Base-by-base conservation (phyloP, 2,329 filamentous ascomycete species). In the Colletotrichum truncatum region DNA sequence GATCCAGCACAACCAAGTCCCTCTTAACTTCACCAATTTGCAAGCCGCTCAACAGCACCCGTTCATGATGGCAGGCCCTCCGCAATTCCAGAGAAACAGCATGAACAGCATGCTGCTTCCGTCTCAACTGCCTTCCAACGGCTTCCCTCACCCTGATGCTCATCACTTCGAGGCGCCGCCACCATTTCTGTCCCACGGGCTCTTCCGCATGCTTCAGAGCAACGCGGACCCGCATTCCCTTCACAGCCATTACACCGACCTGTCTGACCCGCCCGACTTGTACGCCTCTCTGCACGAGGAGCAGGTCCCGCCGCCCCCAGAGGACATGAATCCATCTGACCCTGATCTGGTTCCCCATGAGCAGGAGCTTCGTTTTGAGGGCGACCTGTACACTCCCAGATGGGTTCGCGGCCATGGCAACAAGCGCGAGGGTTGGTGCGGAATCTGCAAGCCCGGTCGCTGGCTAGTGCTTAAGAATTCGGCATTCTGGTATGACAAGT, bases 401-500 rank as follows among this genome's bases (percentile, higher is more conserved):
- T 97, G 92, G 92, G 91, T 96, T 18, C 90, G 93, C 34, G 93
- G 93, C 21, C 91, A 95, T 68, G 93, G 93, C 25, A 94, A 94
- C 79, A 94, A 94, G 82, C 90, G 93, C 41, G 93, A 95, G 76
- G 93, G 93, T 4, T 97, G 93, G 93, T 97, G 93, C 72, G 92
- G 93, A 21, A 92, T 95, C 70, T 97, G 93, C 82, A 94, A 94
- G 76, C 91, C 92, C 3, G 92, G 92, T 3, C 85, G 92, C 52
- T 97, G 93, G 93, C 86, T 95, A 57, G 92, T 94, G 14, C 82
- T 97, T 64, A 97, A 96, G 82, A 96, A 97, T 79, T 94, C 91
- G 59, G 93, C 93, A 6, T 97, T 93, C 76, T 97, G 93, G 93
- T 97, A 97, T 77, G 93, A 97, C 81, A 95, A 96, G 82, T 93